A percentile compares a stretch with the other conserved stretches of the same genome.
Evolutionary conservation across 495 filamentous ascomycete genomes (phyloP).

Genomic region (Penicillium pulvis): DNA sequence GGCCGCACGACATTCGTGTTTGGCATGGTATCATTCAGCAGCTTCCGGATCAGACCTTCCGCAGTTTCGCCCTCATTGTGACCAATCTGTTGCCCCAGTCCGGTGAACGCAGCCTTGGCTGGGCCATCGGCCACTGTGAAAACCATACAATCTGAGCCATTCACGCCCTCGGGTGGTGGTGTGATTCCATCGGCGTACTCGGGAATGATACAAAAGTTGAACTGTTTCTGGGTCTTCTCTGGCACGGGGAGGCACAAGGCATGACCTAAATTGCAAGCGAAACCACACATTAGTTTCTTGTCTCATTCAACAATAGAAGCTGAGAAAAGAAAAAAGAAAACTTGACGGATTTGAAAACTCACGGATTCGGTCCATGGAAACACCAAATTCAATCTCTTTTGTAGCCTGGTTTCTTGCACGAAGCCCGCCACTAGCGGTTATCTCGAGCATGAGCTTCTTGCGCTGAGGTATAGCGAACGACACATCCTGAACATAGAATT

Average conservation of each 20-base stretch:
- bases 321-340: slow-evolving; percentile 2
- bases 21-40: slow-evolving; percentile 62
- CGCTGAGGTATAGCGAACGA: slow-evolving; percentile 80
- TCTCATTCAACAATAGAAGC: background rate
- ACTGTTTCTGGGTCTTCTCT: slow-evolving; percentile 84
- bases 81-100: slow-evolving; percentile 38
- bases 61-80: slow-evolving; percentile 60
- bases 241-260: slow-evolving; percentile 83
- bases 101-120: slow-evolving; percentile 59
- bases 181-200: slow-evolving; percentile 58
- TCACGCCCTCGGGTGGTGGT: slow-evolving; percentile 34
- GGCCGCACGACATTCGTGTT: slow-evolving; percentile 65
- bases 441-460: slow-evolving; percentile 86
- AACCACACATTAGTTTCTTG: background rate
- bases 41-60: slow-evolving; percentile 60
- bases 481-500: slow-evolving; percentile 66
- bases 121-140: slow-evolving; percentile 78
- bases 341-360: slow-evolving; percentile 31
- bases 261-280: slow-evolving; percentile 57
- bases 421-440: slow-evolving; percentile 58
- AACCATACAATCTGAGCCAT: slow-evolving; percentile 68
- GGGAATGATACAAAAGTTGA: slow-evolving; percentile 88
- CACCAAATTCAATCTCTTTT: slow-evolving; percentile 66
- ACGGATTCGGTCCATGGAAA: slow-evolving; percentile 77
- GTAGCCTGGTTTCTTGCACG: slow-evolving; percentile 67